Conservation (phyloP, 75 land plant genomes). For the Ceratopteris richardii region DNA sequence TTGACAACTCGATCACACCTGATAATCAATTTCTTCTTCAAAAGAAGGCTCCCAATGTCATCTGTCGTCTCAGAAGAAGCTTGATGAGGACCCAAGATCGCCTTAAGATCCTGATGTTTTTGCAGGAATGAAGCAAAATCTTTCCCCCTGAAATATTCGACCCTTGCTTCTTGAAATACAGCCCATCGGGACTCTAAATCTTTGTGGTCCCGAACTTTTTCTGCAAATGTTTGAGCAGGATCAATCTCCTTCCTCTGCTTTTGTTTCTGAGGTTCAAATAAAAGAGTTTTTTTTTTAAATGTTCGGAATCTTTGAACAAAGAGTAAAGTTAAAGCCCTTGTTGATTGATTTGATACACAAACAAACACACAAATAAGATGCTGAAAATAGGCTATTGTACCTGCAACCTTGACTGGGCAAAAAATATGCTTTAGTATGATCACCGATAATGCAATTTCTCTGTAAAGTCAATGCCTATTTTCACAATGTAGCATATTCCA, state of each 20-base stretch:
- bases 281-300: background rate
- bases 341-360: too few species aligned
- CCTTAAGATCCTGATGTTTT: slow-evolving; percentile 65
- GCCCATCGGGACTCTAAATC: slow-evolving; percentile 93
- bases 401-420: background rate
- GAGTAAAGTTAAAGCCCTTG: too few species aligned
- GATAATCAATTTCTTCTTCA: slow-evolving; percentile 63
- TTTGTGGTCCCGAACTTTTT: slow-evolving; percentile 93
- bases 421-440: background rate
- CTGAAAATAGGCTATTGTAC: background rate
- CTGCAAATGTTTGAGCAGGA: slow-evolving; percentile 76
- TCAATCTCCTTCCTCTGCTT: slow-evolving; percentile 62
- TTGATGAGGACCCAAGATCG: slow-evolving; percentile 45
- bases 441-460: too few species aligned
- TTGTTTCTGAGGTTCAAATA: slow-evolving; percentile 21
- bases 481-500: too few species aligned
- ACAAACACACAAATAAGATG: background rate
- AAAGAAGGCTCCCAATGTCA: slow-evolving; percentile 50
- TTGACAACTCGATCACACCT: slow-evolving; percentile 94
- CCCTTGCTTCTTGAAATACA: slow-evolving; percentile 85
- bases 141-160: slow-evolving; percentile 96
- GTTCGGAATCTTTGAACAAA: too few species aligned
- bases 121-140: slow-evolving; percentile 69
- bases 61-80: slow-evolving; percentile 49
- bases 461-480: too few species aligned